Base-by-base conservation (phyloP, 2,329 filamentous ascomycete species). In the Aspergillus caelatus region DNA sequence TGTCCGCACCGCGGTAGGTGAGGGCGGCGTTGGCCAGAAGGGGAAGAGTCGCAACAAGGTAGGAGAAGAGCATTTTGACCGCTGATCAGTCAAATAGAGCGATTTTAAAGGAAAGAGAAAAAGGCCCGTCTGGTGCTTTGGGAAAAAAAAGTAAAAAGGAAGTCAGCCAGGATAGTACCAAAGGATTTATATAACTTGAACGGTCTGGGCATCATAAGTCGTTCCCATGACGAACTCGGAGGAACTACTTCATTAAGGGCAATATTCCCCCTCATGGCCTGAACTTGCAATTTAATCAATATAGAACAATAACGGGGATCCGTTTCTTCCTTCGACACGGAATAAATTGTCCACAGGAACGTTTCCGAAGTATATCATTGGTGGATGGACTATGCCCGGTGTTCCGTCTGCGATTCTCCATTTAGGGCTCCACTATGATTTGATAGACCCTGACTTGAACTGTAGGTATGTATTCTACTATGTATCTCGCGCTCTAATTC, bases 1-100 rank as follows among this genome's bases (percentile, higher is more conserved):
- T 91, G 77, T 92, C 89, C 4, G 86, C 88, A 10, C 90, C 89
- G 66, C 85, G 87, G 76, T 89, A 89, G 1, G 83, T 84, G 4
- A 92, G 80, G 30, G 85, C 81, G 2, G 82, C 82, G 3, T 75
- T 68, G 41, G 65, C 34, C 21, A 64, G 23, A 2, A 62, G 36
- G n/a, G 64, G 66, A 26, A 71, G 61, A 21, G 63, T 48, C 19
- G 73, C 57, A 28, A 71, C 55, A 26, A 71, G 57, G 30, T 69
- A 34, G 14, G 66, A 30, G 12, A 58, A 60, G 16, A 64, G 39
- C 39, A 71, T 62, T 62, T 64, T 67, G 58, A 53, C 39, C n/a
- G 26, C n/a, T 23, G 19, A 48, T 30, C 9, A 30, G 26, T 50
- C 28, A 12, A 23, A 52, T 7, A 2, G 0, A 2, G 5, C 39